Evolutionary conservation across 495 filamentous ascomycete genomes (phyloP).

Genomic region (Daldinia loculata): DNA sequence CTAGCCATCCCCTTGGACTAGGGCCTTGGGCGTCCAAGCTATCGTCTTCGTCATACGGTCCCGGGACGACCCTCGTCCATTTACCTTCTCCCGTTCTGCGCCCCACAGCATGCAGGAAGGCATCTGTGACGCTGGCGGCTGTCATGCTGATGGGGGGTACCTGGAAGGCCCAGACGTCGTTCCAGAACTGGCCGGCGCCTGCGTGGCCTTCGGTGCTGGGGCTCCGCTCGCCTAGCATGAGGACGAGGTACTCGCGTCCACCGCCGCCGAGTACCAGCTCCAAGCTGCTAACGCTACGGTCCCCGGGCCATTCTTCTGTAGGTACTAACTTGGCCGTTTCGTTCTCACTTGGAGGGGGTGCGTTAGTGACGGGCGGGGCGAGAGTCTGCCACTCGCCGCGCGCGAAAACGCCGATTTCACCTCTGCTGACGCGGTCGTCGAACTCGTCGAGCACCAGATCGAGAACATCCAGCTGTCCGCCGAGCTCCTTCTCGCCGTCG

Average conservation of each 20-base stretch:
- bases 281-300: slow-evolving; percentile 56
- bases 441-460: slow-evolving; percentile 58
- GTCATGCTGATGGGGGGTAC: slow-evolving; percentile 61
- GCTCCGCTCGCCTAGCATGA: slow-evolving; percentile 73
- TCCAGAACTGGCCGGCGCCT: slow-evolving; percentile 72
- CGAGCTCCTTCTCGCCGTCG: slow-evolving; percentile 69
- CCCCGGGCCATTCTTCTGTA: slow-evolving; percentile 52
- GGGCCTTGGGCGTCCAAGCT: slow-evolving; percentile 53
- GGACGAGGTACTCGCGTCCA: slow-evolving; percentile 67
- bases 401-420: slow-evolving; percentile 50
- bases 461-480: slow-evolving; percentile 69
- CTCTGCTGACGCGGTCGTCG: slow-evolving; percentile 57
- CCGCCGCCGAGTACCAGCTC: slow-evolving; percentile 59
- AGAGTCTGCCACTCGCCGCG: slow-evolving; percentile 54
- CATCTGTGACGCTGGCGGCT: slow-evolving; percentile 62
- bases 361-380: slow-evolving; percentile 21
- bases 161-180: slow-evolving; percentile 80
- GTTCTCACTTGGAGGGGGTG: slow-evolving; percentile 30
- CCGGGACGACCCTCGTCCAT: slow-evolving; percentile 58
- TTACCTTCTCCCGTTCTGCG: slow-evolving; percentile 59
- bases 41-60: slow-evolving; percentile 56
- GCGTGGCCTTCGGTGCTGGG: slow-evolving; percentile 68
- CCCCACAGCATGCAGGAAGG: slow-evolving; percentile 61
- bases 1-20: slow-evolving; percentile 57
- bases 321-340: slow-evolving; percentile 41